Evolutionary conservation across 805 yeast genomes (phyloP).

Genomic region (Tetrapisispora arboricola): DNA sequence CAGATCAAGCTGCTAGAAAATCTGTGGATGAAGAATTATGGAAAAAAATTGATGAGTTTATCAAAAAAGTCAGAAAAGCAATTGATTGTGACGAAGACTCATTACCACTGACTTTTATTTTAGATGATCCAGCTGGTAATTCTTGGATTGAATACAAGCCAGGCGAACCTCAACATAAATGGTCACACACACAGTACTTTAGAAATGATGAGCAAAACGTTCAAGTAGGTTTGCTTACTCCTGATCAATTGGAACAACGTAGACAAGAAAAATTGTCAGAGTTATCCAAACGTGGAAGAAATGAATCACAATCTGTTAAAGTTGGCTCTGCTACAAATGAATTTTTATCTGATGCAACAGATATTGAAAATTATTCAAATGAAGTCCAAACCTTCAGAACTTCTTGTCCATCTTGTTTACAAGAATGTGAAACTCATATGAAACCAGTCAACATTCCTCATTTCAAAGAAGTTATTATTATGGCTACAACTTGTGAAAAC

Average conservation of each 20-base stretch:
- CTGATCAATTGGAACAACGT: conserved; percentile 40
- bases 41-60: conserved; percentile 63
- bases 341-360: conserved; percentile 59
- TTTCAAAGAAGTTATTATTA: conserved; percentile 91
- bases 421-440: conserved; percentile 86
- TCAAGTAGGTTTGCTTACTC: conserved; percentile 65
- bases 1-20: conserved; percentile 76
- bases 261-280: conserved; percentile 26
- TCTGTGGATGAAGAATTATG: conserved; percentile 62
- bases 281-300: conserved; percentile 30
- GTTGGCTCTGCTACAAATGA: conserved; percentile 28
- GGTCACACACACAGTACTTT: conserved; percentile 74
- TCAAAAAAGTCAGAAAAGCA: conserved; percentile 47
- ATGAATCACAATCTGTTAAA: conserved; percentile 16
- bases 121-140: conserved; percentile 95
- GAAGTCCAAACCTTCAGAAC: conserved; percentile 93
- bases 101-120: conserved; percentile 64
- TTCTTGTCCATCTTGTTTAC: conserved; percentile 78
- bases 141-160: conserved; percentile 91
- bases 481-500: conserved; percentile 85
- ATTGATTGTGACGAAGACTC: conserved; percentile 58
- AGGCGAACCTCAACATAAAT: conserved; percentile 79
- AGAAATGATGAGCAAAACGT: conserved; percentile 87
- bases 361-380: conserved; percentile 73
- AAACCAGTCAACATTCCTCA: conserved; percentile 94